These are phyloP conservation scores for Platanthera zijinensis DNA, from an alignment of 106 monocot genomes.

Conservation along the genomic window DNA sequence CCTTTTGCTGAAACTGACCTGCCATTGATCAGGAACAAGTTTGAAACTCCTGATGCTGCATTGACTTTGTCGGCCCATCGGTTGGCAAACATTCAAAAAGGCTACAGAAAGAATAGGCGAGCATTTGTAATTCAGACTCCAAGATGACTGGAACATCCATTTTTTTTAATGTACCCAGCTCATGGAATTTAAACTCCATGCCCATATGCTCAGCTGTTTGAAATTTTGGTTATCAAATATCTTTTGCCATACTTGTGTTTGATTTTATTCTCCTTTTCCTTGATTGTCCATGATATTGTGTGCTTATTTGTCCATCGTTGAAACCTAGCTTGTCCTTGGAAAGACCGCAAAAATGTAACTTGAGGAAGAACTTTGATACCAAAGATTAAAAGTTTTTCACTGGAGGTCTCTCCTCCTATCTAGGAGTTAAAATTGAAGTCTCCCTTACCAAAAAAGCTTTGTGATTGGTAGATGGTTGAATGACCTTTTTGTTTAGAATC, in stretches of 20 bases:
- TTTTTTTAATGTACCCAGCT: neutral
- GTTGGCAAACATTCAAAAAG: constrained; percentile 16
- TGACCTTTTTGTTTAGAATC: too few species aligned
- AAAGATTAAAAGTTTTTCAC: too few species aligned
- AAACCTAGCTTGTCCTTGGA: neutral
- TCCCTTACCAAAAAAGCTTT: too few species aligned
- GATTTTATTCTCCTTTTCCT: neutral
- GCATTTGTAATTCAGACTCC: neutral
- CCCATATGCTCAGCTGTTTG: neutral
- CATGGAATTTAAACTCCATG: neutral
- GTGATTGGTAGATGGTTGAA: too few species aligned
- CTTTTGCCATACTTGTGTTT: neutral
- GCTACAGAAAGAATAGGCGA: constrained; percentile 16
- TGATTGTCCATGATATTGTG: neutral
- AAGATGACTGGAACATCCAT: neutral
- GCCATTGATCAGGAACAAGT: constrained; percentile 6
- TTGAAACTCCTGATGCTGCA: constrained; percentile 13
- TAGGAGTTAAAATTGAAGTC: too few species aligned
- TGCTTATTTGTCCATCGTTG: neutral
- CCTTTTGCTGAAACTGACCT: constrained; percentile 16
- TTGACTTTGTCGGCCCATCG: constrained; percentile 14
- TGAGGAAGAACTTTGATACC: too few species aligned
- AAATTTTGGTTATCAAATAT: neutral
- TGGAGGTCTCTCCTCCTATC: too few species aligned
- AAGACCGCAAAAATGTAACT: too few species aligned